Base-by-base conservation (phyloP, 805 yeast species). In the Barnettozyma californica region DNA sequence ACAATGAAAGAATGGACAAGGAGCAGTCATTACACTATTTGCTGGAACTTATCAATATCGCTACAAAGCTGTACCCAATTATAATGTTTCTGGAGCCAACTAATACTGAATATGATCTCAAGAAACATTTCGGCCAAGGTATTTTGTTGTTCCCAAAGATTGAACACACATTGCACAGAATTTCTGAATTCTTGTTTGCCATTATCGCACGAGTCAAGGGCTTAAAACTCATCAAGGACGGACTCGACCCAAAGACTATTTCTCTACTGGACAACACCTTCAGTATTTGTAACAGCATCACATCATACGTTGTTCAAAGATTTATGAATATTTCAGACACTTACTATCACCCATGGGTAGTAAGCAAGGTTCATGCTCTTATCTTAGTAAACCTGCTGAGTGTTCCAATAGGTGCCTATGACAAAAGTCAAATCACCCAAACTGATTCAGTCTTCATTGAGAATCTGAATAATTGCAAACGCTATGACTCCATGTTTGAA, bases 281-380 rank as follows among this genome's bases (percentile, higher is more conserved):
- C 2, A 47, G 45, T 3, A 16, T 43, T 16, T 18, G 43, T 14
- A 25, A 20, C 3, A 41, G 27, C 10, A 26, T 47, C 36, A n/a
- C 19, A n/a, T 33, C 36, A 8, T 33, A n/a, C 19, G 19, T 33
- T 11, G 19, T 33, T 33, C 19, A n/a, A 18, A 33, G 36, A 18
- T 33, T 6, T 10, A 44, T 41, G 16, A 36, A 37, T 5, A 36
- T 57, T 18, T 44, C 60, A 11, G 59, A 57, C 23, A 45, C 33
- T 2, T 61, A 61, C 41, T 61, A 60, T 41, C 65, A 60, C 41
- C 45, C 58, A 4, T 61, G 65, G 65, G 53, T 53, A 9, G 53
- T 54, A 7, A 45, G 53, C n/a, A 61, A 56, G 36, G 52, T 59
- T 18, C 59, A 59, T 41, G 18, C 52, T 1, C 54, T 41, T 36